Conservation (phyloP, 2,329 filamentous ascomycete genomes). For the Scopulariopsis brevicaulis region DNA sequence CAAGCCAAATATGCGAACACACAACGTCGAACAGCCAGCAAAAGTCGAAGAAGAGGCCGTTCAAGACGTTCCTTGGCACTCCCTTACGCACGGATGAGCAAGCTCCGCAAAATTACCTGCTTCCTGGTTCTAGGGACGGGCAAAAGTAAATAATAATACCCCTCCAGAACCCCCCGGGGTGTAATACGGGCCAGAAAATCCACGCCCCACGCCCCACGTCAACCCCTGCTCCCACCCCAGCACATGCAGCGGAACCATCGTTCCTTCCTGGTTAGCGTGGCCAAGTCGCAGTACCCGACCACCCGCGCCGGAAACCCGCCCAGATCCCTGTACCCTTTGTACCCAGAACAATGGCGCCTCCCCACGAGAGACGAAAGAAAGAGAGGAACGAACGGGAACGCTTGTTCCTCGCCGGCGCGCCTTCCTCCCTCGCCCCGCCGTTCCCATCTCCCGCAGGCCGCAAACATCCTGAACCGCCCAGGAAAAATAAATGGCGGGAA, state of each 20-base stretch:
- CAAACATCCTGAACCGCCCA: conserved; percentile 3
- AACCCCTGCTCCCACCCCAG: background rate
- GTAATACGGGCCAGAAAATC: background rate
- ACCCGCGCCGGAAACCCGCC: background rate
- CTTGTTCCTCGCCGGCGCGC: background rate
- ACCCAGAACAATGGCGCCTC: background rate
- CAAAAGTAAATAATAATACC: background rate
- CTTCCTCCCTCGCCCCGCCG: background rate
- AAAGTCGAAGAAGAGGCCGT: background rate
- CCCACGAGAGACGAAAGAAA: background rate
- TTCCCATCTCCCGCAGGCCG: background rate
- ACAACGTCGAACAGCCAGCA: background rate
- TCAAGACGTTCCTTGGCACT: background rate
- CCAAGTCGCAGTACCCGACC: background rate
- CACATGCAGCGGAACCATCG: background rate
- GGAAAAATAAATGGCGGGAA: background rate
- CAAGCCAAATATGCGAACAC: too few species aligned
- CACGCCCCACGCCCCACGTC: background rate
- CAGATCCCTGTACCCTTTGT: background rate
- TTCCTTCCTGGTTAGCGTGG: background rate
- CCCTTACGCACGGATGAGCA: background rate
- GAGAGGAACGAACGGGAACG: background rate
- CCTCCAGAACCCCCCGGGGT: background rate
- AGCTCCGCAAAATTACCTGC: background rate
- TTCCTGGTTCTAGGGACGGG: background rate